Conservation (phyloP, 2,329 filamentous ascomycete species). For the Colletotrichum sp. region DNA sequence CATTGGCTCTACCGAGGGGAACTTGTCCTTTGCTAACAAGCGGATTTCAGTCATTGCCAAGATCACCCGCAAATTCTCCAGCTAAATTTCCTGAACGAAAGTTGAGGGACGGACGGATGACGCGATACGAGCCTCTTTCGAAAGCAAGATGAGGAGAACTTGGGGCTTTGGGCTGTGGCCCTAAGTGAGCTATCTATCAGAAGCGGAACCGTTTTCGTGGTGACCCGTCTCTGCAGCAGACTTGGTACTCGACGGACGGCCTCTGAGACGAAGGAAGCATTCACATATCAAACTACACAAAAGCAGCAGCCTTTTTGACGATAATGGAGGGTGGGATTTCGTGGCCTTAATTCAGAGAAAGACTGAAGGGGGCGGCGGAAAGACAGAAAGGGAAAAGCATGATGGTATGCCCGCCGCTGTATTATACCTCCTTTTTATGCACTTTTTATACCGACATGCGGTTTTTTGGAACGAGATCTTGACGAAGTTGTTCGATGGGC, state of each 20-base stretch:
- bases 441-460: neutral
- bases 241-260: neutral
- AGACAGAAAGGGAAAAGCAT: neutral
- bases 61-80: slow-evolving; percentile 86
- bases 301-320: slow-evolving; percentile 11
- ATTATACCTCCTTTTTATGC: slow-evolving; percentile 18
- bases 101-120: neutral
- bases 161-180: neutral
- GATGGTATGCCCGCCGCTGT: slow-evolving; percentile 18
- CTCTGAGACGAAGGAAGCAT: neutral
- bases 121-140: neutral
- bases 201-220: neutral
- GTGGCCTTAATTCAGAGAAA: neutral
- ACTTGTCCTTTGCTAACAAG: slow-evolving; percentile 6
- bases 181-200: neutral
- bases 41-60: slow-evolving; percentile 84
- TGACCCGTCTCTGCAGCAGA: neutral
- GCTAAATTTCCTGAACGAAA: slow-evolving; percentile 42
- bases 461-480: neutral
- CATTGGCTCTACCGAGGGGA: neutral
- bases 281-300: neutral
- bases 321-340: slow-evolving; percentile 18
- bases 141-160: neutral
- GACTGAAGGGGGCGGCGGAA: neutral
- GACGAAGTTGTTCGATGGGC: neutral